Percentiles rank a stretch among this genome's conserved stretches.
These are phyloP conservation scores for Aureobasidium sp. DNA, from an alignment of 2,329 filamentous ascomycete genomes.

Conservation along the genomic window DNA sequence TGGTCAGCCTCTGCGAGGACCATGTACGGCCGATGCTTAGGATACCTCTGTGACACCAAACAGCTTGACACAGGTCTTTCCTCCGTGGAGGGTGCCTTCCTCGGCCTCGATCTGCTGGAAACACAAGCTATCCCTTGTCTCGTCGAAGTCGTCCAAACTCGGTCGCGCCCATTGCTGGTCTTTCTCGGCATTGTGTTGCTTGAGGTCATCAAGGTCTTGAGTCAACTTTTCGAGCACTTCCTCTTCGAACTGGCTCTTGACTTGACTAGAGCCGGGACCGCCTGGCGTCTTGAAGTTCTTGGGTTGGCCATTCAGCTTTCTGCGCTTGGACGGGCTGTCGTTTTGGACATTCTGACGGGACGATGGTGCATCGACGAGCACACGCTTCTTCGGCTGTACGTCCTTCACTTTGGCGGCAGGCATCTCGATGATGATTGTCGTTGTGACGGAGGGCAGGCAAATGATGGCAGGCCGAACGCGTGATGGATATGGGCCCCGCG, in stretches of 20 bases:
- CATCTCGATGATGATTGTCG: neutral
- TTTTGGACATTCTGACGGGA: constrained; percentile 39
- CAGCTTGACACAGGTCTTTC: constrained; percentile 73
- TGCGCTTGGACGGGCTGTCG: constrained; percentile 63
- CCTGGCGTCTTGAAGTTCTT: constrained; percentile 58
- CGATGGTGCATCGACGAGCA: constrained; percentile 40
- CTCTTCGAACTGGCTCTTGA: constrained; percentile 86
- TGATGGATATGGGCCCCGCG: neutral
- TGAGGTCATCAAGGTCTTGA: constrained; percentile 81
- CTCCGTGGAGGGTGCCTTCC: constrained; percentile 74
- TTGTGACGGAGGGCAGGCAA: constrained; percentile 2
- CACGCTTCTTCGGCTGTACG: constrained; percentile 33
- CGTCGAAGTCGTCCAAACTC: constrained; percentile 53
- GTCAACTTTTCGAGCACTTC: constrained; percentile 94
- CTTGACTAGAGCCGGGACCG: constrained; percentile 63
- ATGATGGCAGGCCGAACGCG: neutral
- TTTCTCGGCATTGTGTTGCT: constrained; percentile 80
- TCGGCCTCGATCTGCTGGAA: constrained; percentile 97
- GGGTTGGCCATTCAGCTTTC: constrained; percentile 63
- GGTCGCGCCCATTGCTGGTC: constrained; percentile 86
- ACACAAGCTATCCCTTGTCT: constrained; percentile 61
- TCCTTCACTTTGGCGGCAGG: constrained; percentile 7
- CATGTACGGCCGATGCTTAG: constrained; percentile 14
- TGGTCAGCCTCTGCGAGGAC: constrained; percentile 17
- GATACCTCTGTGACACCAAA: constrained; percentile 81